Base-by-base conservation (phyloP, 305 asterid species). In the Fraxinus dipetala region DNA sequence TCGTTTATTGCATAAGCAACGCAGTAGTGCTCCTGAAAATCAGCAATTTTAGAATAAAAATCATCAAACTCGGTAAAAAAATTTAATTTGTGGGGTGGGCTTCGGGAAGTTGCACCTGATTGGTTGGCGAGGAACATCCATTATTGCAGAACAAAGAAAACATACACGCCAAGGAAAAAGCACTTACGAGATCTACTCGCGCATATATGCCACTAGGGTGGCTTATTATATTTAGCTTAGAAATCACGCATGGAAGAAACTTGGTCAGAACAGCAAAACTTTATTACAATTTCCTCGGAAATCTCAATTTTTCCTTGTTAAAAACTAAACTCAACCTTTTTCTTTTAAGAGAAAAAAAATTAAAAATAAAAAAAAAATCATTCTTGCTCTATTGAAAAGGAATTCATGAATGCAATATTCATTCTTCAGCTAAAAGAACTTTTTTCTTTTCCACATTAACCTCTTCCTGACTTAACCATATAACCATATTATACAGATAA, bases 1-100 rank as follows among this genome's bases (percentile, higher is more conserved):
- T 96, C 97, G 30, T 96, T 96, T 88, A 91, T 86, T 72, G 97
- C 98, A 87, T 85, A 90, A 65, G 93, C 86, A 87, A 94, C 98
- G 79, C 99, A 96, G 86, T 94, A 94, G 85, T 96, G 99, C 89
- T 96, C 98, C 98, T 93, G 97, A 72, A 89, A 94, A 63, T 63
- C 48, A 77, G 76, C 69, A 79, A 85, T 67, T 74, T 38, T 35
- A 76, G 75, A 76, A 22, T 84, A 72, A 72, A 70, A 72, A 32
- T 72, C 48, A 14, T n/a, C 24, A 34, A 32, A 72, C 22, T 31
- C 75, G 0, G 56, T 18, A 6, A 0, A 8, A 56, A 18, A 7
- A 6, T 18, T 56, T 28, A 67, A 28, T 28, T 69, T 30, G 38
- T 30, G 40, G 75, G 75, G 56, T 30, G 38, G 75, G 38, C 40